Base-by-base conservation (phyloP, 352 stramenopile genomes). In the Pythium pyrilobum region DNA sequence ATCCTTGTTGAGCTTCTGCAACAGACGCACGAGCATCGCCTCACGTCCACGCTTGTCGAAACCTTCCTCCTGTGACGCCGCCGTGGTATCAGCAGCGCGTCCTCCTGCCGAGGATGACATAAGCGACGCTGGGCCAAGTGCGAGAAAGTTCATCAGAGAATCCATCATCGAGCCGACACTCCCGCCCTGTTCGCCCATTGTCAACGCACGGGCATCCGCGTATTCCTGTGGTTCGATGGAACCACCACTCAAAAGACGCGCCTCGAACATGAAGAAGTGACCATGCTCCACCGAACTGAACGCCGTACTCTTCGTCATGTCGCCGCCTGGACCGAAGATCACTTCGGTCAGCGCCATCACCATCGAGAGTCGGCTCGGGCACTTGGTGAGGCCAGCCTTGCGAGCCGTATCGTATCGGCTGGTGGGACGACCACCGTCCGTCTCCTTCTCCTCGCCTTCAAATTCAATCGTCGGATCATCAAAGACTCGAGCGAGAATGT, bases 181-280 rank as follows among this genome's bases (percentile, higher is more conserved):
- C 20, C 57, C 74, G 10, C 61, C 68, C 34, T 67, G 58, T 25
- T 82, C 59, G 32, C 75, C 74, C 52, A 83, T 74, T 7, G 75
- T 74, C 24, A 79, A 44, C 11, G 68, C 73, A 57, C 80, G 80
- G 2, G 79, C 75, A 52, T 87, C 80, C 1, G 82, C 84, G 45
- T 95, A 95, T 48, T 90, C 73, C 32, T 92, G 80, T 2, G 81
- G 71, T 46, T 94, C 84, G 36, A 94, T 94, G 4, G 77, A 82
- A 2, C 77, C 84, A 18, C 81, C 76, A 73, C 84, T 95, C 18
- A 95, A 66, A 51, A 93, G 49, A n/a, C 82, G 77, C 29, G 84
- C 84, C 52, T 95, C 84, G 50, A 95, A 95, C 84, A 95, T 95
- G 51, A 91, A 95, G 67, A 93, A 95, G 43, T 92, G 81, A 24